phyloP scores from a whole-genome alignment of 2,329 filamentous ascomycete genomes.

The Paracamarosporium sp. region DNA sequence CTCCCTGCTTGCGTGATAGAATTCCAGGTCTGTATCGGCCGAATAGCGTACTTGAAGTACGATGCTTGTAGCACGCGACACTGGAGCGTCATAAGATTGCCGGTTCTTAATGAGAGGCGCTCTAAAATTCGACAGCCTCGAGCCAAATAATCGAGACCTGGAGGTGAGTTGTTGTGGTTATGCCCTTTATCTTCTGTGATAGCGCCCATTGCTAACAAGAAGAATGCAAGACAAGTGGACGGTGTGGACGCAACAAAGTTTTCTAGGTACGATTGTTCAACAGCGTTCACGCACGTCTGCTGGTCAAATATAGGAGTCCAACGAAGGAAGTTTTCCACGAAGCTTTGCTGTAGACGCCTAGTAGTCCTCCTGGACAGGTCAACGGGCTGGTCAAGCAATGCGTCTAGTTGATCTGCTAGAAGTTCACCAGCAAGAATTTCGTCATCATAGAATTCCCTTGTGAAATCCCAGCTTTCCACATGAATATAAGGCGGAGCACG shows the following conservation, averaged over 20 bases:
- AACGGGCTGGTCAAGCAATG: constrained; percentile 15
- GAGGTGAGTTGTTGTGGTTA: constrained; percentile 10
- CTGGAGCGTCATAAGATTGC: constrained; percentile 27
- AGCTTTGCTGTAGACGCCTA: constrained; percentile 30
- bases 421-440: constrained; percentile 32
- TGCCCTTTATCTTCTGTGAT: constrained; percentile 28
- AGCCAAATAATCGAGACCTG: constrained; percentile 33
- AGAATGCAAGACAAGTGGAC: constrained; percentile 27
- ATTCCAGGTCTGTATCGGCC: constrained; percentile 34
- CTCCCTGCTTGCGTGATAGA: constrained; percentile 29
- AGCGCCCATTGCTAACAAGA: constrained; percentile 31
- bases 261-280: constrained; percentile 20
- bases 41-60: constrained; percentile 33
- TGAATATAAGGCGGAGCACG: constrained; percentile 28
- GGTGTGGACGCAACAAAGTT: constrained; percentile 17
- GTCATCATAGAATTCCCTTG: constrained; percentile 35
- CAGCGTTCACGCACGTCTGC: constrained; percentile 22
- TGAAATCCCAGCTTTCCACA: constrained; percentile 37
- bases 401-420: constrained; percentile 30
- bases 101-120: constrained; percentile 26
- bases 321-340: constrained; percentile 35
- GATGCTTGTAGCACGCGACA: constrained; percentile 34
- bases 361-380: constrained; percentile 28
- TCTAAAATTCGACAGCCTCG: constrained; percentile 28
- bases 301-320: constrained; percentile 37